A percentile compares a stretch with the other conserved stretches of the same genome.
These are phyloP conservation scores for Aspergillus neotritici DNA, from an alignment of 2,329 filamentous ascomycete genomes.

Conservation along the genomic window DNA sequence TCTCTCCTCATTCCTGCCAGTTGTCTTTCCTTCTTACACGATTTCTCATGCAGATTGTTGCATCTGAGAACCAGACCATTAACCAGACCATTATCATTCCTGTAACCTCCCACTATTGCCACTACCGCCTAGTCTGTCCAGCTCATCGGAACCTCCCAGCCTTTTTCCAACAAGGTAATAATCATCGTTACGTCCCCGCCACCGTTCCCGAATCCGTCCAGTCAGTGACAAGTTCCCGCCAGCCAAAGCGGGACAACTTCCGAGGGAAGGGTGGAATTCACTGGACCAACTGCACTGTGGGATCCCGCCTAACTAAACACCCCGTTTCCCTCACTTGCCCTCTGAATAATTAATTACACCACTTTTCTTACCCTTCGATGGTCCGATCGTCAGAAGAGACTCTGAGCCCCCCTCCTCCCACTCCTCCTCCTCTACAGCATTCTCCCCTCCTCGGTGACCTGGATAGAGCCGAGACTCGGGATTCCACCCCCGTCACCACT, in stretches of 20 bases:
- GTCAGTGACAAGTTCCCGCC: slow-evolving; percentile 16
- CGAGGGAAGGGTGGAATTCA: slow-evolving; percentile 18
- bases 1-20: too few relatives aligned
- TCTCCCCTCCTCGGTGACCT: slow-evolving; percentile 46
- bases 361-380: slow-evolving; percentile 40
- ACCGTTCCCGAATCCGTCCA: slow-evolving; percentile 26
- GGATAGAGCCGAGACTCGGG: slow-evolving; percentile 47
- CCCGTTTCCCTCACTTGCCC: too few relatives aligned
- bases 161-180: too few relatives aligned
- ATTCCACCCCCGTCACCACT: slow-evolving; percentile 44
- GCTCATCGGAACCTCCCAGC: too few relatives aligned
- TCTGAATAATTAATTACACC: slow-evolving; percentile 9
- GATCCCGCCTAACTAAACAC: slow-evolving; percentile 25
- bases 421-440: slow-evolving; percentile 46
- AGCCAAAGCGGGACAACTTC: slow-evolving; percentile 33
- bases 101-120: slow-evolving; percentile 3
- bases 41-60: too few relatives aligned
- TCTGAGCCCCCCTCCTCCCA: slow-evolving; percentile 43
- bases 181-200: slow-evolving; percentile 19
- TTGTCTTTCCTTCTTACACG: background rate
- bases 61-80: too few relatives aligned
- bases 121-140: background rate
- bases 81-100: background rate
- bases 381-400: slow-evolving; percentile 46
- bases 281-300: slow-evolving; percentile 23